phyloP scores from a whole-genome alignment of 139 green algal species.

The Monoraphidium neglectum region DNA sequence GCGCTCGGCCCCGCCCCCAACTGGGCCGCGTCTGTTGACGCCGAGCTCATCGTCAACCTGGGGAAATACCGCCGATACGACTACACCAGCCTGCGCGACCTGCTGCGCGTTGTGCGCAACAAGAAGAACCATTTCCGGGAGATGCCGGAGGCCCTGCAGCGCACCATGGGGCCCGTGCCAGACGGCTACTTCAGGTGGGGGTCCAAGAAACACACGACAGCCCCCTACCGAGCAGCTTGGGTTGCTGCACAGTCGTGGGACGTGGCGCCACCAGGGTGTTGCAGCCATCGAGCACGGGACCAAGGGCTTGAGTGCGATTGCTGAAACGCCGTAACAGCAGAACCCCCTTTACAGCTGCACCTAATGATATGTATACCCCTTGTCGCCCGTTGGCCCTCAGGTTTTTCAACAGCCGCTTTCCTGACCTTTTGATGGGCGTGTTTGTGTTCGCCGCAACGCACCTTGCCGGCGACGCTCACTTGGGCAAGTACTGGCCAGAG shows the following conservation, averaged over 20 bases:
- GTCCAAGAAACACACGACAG: too few species aligned
- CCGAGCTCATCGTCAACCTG: conserved; percentile 86
- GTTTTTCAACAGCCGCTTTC: conserved; percentile 88
- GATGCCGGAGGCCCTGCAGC: conserved; percentile 79
- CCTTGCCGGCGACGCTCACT: conserved; percentile 50
- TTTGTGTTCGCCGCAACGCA: conserved; percentile 77
- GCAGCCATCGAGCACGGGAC: too few species aligned
- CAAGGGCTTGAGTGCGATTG: too few species aligned
- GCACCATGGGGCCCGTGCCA: conserved; percentile 65
- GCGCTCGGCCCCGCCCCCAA: conserved; percentile 52
- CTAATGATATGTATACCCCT: too few species aligned
- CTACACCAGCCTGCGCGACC: conserved; percentile 81
- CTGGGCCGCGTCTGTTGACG: conserved; percentile 77
- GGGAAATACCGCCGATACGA: conserved; percentile 80
- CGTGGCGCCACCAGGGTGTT: too few species aligned
- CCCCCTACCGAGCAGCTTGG: too few species aligned
- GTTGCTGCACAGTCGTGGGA: too few species aligned
- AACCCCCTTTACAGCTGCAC: too few species aligned
- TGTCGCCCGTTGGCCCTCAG: conserved; percentile 34
- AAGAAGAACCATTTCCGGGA: conserved; percentile 97
- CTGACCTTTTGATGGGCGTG: conserved; percentile 79
- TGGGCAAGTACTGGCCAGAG: conserved; percentile 65
- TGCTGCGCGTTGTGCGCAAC: conserved; percentile 98
- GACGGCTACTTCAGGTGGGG: conserved; percentile 63
- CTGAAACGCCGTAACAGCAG: too few species aligned